Evolutionary conservation across 257 asterid genomes (phyloP), one percentile per base, ranked within the genome.

Genomic region (Nicotiana knightiana): DNA sequence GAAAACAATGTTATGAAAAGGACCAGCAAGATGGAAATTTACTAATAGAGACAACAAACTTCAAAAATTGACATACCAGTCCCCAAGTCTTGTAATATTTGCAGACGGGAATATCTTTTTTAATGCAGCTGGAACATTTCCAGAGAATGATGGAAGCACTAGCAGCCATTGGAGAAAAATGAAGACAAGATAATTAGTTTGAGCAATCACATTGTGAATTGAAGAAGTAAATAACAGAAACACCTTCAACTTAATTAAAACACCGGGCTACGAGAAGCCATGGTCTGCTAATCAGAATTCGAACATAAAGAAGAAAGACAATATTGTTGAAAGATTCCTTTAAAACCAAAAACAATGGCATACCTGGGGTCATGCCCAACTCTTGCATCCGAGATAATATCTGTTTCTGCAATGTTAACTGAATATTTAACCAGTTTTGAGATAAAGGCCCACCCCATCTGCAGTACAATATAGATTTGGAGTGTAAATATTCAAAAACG

Each of bases 351-450:
- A 78, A 65, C 68, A 24, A 67, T 75, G 84, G 46, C 51, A 76
- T 92, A 92, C 99, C 99, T 90, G 98, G 99, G 81, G 97, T 96
- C 98, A 96, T 96, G 87, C 99, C 98, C 5, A 96, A 88, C 90
- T 90, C 93, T 80, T 90, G 77, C 97, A 96, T 94, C 83, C 99
- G 93, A 77, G 87, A 84, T 88, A 96, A 86, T 92, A 96, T 96
- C 91, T 86, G 89, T 78, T 90, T 93, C 84, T 96, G 99, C 97
- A 94, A 85, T 82, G 66, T 39, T 87, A 94, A 87, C 85, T 96
- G 99, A 58, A 87, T 86, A 85, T 90, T 85, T 84, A 94, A 87
- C 99, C 99, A 94, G 87, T 91, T 91, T 89, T 93, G 94, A 67
- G 93, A 87, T 90, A 93, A 89, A 83, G 99, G 97, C 58, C 97